Percentiles rank a stretch among this genome's conserved stretches.
These are phyloP conservation scores for Pseudopyrenochaeta lycopersici DNA, from an alignment of 2,329 filamentous ascomycete species.

Conservation along the genomic window DNA sequence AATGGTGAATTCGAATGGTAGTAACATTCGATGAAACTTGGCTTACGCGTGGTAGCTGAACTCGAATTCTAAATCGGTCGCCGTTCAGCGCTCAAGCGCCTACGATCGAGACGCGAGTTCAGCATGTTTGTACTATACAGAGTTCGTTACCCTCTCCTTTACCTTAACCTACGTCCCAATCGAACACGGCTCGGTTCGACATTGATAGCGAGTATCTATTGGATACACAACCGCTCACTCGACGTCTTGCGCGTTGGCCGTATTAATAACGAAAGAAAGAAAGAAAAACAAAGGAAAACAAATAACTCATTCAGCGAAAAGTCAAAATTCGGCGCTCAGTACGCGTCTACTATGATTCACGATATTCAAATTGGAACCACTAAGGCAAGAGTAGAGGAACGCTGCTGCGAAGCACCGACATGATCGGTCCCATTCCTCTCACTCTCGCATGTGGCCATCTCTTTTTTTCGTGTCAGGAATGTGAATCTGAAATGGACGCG, in stretches of 20 bases:
- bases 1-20: slow-evolving; percentile 98
- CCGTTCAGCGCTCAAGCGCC: slow-evolving; percentile 13
- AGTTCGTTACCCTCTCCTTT: neutral
- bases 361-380: neutral
- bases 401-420: slow-evolving; percentile 1
- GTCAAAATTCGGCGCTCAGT: neutral
- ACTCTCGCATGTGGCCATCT: neutral
- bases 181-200: neutral
- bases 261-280: neutral
- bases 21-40: slow-evolving; percentile 28
- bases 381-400: neutral
- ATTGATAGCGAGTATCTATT: slow-evolving; percentile 2
- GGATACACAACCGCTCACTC: slow-evolving; percentile 1
- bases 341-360: neutral
- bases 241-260: neutral
- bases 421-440: neutral
- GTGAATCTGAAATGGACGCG: neutral
- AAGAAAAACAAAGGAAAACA: neutral
- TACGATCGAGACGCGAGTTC: slow-evolving; percentile 12
- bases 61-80: slow-evolving; percentile 27
- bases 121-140: slow-evolving; percentile 3
- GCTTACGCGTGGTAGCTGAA: slow-evolving; percentile 32
- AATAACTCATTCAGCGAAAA: neutral
- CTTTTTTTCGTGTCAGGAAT: neutral
- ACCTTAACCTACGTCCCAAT: neutral